Percentiles rank a stretch among this genome's conserved stretches.
Conservation (phyloP, 306 rosid genomes). For the Dalbergia oliveri region DNA sequence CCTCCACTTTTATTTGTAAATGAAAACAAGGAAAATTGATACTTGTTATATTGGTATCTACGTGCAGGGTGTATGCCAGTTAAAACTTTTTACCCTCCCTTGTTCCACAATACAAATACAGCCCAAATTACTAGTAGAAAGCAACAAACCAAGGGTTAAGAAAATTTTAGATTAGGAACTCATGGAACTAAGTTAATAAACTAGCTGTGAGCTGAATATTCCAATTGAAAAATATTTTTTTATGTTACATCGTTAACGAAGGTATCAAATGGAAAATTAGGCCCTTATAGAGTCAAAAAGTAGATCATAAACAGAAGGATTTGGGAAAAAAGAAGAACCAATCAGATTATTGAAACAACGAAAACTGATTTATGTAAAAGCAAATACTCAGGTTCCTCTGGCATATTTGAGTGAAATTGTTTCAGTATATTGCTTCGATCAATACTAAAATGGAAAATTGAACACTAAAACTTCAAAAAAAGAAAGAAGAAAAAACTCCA, state of each 20-base stretch:
- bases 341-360: background rate
- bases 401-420: background rate
- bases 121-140: background rate
- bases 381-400: slow-evolving; percentile 7
- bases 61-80: background rate
- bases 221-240: background rate
- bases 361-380: background rate
- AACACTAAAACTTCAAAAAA: background rate
- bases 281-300: background rate
- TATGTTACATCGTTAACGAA: background rate
- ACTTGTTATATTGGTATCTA: background rate
- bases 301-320: background rate
- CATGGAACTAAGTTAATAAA: slow-evolving; percentile 1
- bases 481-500: background rate
- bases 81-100: too few species aligned
- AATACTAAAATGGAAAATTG: background rate
- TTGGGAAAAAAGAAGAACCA: background rate
- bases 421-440: background rate
- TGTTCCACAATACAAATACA: too few species aligned
- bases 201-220: slow-evolving; percentile 17
- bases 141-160: background rate
- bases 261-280: slow-evolving; percentile 5
- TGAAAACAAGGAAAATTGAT: background rate
- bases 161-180: slow-evolving; percentile 32
- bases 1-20: background rate